phyloP scores from a whole-genome alignment of 441 rosid species.

The Erysimum pusillum region DNA sequence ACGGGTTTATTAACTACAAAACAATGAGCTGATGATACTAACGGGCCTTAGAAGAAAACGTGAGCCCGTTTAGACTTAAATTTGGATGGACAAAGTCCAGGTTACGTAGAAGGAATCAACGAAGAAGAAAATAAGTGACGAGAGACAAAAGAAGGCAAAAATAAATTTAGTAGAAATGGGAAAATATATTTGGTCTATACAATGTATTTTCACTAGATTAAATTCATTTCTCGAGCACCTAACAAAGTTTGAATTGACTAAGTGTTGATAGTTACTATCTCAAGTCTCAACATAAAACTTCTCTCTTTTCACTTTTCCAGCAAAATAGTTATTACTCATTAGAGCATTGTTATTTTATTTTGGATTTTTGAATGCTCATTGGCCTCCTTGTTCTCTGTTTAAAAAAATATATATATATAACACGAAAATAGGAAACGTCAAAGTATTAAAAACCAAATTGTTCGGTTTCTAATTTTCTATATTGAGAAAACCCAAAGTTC shows the following conservation, averaged over 20 bases:
- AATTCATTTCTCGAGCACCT: background rate
- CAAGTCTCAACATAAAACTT: background rate
- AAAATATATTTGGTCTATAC: background rate
- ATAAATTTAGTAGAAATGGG: background rate
- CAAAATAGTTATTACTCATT: background rate
- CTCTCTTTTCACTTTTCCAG: background rate
- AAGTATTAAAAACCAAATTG: background rate
- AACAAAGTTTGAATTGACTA: background rate
- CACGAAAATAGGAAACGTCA: background rate
- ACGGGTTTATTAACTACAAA: background rate
- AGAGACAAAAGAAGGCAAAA: background rate
- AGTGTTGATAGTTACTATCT: background rate
- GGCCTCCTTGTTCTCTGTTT: background rate
- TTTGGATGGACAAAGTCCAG: slow-evolving; percentile 1
- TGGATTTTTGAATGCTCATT: background rate
- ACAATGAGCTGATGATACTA: background rate
- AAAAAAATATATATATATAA: background rate
- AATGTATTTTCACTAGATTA: background rate
- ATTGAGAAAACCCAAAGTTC: background rate
- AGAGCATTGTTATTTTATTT: background rate
- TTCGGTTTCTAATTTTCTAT: background rate
- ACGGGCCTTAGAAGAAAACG: slow-evolving; percentile 14
- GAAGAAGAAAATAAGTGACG: background rate
- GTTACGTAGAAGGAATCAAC: background rate
- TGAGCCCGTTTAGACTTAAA: background rate